These are phyloP conservation scores for Blastomyces parvus DNA, from an alignment of 2,329 filamentous ascomycete species.

Conservation along the genomic window DNA sequence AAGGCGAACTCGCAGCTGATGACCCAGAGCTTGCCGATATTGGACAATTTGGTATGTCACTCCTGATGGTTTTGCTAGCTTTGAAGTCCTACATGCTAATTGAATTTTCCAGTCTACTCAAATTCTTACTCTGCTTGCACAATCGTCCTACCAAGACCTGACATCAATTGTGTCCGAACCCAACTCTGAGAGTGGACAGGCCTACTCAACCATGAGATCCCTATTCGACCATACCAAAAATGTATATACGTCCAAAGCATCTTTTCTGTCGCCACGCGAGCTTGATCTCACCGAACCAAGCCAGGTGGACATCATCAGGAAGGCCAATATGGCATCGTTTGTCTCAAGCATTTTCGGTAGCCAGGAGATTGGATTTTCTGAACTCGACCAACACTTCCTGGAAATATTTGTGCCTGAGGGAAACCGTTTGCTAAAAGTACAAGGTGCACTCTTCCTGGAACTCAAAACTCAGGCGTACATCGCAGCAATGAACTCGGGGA, in stretches of 20 bases:
- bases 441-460: slow-evolving; percentile 53
- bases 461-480: slow-evolving; percentile 60
- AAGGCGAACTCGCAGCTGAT: slow-evolving; percentile 42
- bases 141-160: slow-evolving; percentile 48
- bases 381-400: slow-evolving; percentile 54
- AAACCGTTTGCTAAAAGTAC: slow-evolving; percentile 48
- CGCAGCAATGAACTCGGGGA: slow-evolving; percentile 48
- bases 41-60: slow-evolving; percentile 49
- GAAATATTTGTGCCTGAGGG: slow-evolving; percentile 55
- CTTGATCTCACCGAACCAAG: slow-evolving; percentile 42
- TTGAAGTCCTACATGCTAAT: slow-evolving; percentile 11
- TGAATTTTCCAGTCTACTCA: slow-evolving; percentile 43
- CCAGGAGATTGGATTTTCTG: slow-evolving; percentile 54
- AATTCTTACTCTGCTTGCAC: slow-evolving; percentile 49
- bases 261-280: slow-evolving; percentile 47
- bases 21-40: slow-evolving; percentile 50
- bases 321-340: slow-evolving; percentile 57
- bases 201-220: slow-evolving; percentile 53
- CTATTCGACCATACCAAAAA: slow-evolving; percentile 56
- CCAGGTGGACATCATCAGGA: slow-evolving; percentile 52
- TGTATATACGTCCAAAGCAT: slow-evolving; percentile 48
- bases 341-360: slow-evolving; percentile 55
- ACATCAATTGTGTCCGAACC: slow-evolving; percentile 48
- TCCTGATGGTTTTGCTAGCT: slow-evolving; percentile 8
- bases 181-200: slow-evolving; percentile 48